phyloP scores from a whole-genome alignment of 2,329 filamentous ascomycete genomes.

The Fusarium sp. region DNA sequence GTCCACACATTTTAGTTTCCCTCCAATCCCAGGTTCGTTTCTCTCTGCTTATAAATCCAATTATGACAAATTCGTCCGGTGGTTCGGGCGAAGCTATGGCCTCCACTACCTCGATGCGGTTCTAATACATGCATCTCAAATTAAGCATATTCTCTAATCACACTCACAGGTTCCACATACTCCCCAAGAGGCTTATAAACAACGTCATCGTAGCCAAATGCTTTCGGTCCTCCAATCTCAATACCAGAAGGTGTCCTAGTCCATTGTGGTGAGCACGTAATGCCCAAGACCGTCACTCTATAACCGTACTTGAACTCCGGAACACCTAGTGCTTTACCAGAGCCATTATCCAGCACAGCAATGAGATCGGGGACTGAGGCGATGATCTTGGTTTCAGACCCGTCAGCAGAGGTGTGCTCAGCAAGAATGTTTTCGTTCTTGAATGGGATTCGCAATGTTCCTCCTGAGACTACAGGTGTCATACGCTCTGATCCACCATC shows the following conservation, averaged over 20 bases:
- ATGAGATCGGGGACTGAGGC: conserved; percentile 18
- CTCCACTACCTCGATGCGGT: too few relatives aligned
- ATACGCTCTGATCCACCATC: neutral
- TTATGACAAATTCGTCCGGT: too few relatives aligned
- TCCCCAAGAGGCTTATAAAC: neutral
- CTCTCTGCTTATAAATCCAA: too few relatives aligned
- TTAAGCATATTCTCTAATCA: neutral
- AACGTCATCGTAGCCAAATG: neutral
- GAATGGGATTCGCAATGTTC: neutral
- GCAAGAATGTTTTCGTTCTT: neutral
- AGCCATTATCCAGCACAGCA: conserved; percentile 8
- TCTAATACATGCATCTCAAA: neutral
- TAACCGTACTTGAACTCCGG: conserved; percentile 25
- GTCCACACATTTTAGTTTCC: too few relatives aligned
- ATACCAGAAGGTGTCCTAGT: neutral
- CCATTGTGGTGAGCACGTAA: conserved; percentile 20
- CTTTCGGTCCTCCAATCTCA: neutral
- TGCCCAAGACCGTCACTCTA: conserved; percentile 7
- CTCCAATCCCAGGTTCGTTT: too few relatives aligned
- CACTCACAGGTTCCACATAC: neutral
- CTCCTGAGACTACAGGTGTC: neutral
- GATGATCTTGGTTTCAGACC: neutral
- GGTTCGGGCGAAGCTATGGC: too few relatives aligned
- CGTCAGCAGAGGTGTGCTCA: neutral
- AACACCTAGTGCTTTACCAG: conserved; percentile 17